Evolutionary conservation across 345 rosid genomes (phyloP).

Genomic region (Heritiera littoralis): DNA sequence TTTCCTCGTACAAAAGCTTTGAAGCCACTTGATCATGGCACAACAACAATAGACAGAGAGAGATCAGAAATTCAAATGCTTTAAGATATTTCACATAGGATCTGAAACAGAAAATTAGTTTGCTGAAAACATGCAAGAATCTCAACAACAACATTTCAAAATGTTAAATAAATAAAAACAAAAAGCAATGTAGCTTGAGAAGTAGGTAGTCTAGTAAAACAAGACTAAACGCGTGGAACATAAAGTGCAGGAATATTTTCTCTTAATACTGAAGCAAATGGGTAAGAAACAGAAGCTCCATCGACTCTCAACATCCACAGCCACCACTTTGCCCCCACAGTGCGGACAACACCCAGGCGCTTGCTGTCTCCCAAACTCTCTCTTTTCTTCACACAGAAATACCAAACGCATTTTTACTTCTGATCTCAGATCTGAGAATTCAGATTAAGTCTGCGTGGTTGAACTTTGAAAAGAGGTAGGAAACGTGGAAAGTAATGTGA

Average conservation of each 20-base stretch:
- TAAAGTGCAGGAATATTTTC: slow-evolving; percentile 57
- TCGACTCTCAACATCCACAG: slow-evolving; percentile 65
- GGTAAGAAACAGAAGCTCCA: slow-evolving; percentile 86
- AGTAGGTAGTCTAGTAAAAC: slow-evolving; percentile 6
- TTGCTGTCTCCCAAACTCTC: slow-evolving; percentile 64
- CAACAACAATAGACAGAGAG: too few species aligned
- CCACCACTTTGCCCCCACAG: slow-evolving; percentile 76
- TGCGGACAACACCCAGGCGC: slow-evolving; percentile 81
- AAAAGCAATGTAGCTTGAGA: too few species aligned
- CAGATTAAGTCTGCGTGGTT: too few species aligned
- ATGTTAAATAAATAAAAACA: too few species aligned
- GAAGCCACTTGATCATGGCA: not conserved
- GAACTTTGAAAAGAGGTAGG: too few species aligned
- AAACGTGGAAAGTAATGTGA: too few species aligned
- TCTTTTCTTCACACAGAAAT: slow-evolving; percentile 54
- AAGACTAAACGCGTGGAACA: slow-evolving; percentile 28
- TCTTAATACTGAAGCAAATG: slow-evolving; percentile 60
- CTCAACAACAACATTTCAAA: too few species aligned
- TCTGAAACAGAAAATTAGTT: too few species aligned
- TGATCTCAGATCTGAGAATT: too few species aligned
- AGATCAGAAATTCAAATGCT: too few species aligned
- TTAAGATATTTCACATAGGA: too few species aligned
- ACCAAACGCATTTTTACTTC: slow-evolving; percentile 52
- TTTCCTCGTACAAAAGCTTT: not conserved
- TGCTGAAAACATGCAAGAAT: too few species aligned